phyloP scores from a whole-genome alignment of 768 basidiomycete genomes.

The Pleurotus eryngii region DNA sequence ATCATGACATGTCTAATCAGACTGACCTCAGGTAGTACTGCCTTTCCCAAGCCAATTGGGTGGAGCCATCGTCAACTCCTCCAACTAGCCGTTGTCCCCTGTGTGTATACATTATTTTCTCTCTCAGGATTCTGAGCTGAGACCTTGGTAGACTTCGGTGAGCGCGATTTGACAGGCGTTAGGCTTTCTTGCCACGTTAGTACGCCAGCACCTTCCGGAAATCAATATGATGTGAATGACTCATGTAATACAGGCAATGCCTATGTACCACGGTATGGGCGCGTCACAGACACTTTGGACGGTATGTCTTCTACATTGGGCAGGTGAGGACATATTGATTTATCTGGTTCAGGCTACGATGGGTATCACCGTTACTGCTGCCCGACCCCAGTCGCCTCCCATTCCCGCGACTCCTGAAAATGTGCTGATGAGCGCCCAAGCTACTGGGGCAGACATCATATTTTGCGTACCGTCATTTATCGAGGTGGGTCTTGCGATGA shows the following conservation, averaged over 20 bases:
- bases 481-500: conserved; percentile 19
- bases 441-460: conserved; percentile 17
- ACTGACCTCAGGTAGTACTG: background rate
- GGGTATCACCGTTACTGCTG: conserved; percentile 24
- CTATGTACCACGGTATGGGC: conserved; percentile 11
- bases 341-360: conserved; percentile 14
- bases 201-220: background rate
- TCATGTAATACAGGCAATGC: background rate
- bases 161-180: conserved; percentile 2
- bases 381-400: conserved; percentile 24
- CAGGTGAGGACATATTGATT: background rate
- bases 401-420: conserved; percentile 25
- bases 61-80: background rate
- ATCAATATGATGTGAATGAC: background rate
- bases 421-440: conserved; percentile 21
- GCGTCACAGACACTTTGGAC: conserved; percentile 12
- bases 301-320: background rate
- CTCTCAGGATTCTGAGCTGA: background rate
- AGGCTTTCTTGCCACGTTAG: conserved; percentile 1
- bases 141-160: background rate
- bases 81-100: conserved; percentile 1
- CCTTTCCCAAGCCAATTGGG: conserved; percentile 2
- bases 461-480: conserved; percentile 28
- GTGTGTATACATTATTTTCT: background rate
- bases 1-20: background rate